phyloP scores from a whole-genome alignment of 73 alveolate species.

The Breviolum minutum region DNA sequence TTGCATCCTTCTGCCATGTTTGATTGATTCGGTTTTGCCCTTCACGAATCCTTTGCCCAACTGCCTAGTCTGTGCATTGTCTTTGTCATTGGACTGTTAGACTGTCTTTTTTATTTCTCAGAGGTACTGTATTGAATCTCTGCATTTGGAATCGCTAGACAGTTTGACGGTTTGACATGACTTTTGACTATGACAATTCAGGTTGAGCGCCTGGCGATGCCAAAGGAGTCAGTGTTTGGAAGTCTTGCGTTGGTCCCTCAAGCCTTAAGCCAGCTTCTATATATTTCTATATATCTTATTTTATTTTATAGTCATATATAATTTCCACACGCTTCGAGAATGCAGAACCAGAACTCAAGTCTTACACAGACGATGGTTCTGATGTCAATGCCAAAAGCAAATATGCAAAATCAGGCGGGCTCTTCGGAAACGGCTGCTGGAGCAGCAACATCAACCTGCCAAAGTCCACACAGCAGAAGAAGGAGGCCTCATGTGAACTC shows the following conservation, averaged over 20 bases:
- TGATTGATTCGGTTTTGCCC: too few relatives aligned
- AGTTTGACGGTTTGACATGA: not conserved
- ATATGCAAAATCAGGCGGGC: not conserved
- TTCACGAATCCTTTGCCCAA: too few relatives aligned
- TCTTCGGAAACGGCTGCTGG: not conserved
- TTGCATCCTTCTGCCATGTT: too few relatives aligned
- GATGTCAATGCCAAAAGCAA: too few relatives aligned
- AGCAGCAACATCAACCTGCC: conserved; percentile 19
- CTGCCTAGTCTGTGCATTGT: too few relatives aligned
- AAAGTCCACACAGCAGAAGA: not conserved
- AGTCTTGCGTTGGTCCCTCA: conserved; percentile 4
- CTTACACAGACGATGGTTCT: too few relatives aligned
- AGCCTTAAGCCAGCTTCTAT: not conserved
- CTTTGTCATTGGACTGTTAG: too few relatives aligned
- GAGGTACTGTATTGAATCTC: too few relatives aligned
- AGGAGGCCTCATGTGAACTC: not conserved
- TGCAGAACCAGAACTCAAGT: too few relatives aligned
- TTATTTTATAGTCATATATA: too few relatives aligned
- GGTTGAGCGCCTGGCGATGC: conserved; percentile 44
- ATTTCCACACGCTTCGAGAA: not conserved
- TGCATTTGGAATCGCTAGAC: too few relatives aligned
- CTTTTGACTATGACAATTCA: not conserved
- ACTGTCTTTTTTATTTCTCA: too few relatives aligned
- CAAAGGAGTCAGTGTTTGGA: conserved; percentile 14
- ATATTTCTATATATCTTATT: not conserved